Percentiles rank a stretch among this genome's conserved stretches.
These are phyloP conservation scores for Starmerella sirachaensis DNA, from an alignment of 805 yeast genomes.

Conservation along the genomic window DNA sequence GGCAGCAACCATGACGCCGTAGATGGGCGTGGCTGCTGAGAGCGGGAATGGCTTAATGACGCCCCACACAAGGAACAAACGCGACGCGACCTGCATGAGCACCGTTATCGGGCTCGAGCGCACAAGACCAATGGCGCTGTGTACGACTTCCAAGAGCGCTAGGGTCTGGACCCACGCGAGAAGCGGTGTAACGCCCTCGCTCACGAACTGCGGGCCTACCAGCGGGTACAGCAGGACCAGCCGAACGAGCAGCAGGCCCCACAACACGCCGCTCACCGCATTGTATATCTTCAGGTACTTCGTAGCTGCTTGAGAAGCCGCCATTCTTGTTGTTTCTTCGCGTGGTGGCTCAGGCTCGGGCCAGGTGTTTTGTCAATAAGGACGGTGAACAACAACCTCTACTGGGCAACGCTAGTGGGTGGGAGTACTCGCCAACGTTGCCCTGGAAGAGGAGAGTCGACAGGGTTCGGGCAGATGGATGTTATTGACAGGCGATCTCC, in stretches of 20 bases:
- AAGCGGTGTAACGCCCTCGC: constrained; percentile 44
- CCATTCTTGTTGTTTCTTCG: no score
- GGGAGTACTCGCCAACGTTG: no score
- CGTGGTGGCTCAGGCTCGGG: no score
- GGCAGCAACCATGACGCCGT: constrained; percentile 56
- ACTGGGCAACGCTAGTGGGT: no score
- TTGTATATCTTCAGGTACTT: constrained; percentile 39
- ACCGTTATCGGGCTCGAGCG: constrained; percentile 79
- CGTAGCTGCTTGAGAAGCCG: background rate
- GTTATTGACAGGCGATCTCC: no score
- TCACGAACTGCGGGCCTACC: constrained; percentile 56
- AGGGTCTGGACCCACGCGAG: constrained; percentile 60
- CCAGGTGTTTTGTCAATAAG: no score
- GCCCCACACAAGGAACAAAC: constrained; percentile 74
- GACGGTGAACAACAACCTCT: no score
- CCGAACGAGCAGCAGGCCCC: constrained; percentile 41
- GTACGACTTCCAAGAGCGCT: constrained; percentile 71
- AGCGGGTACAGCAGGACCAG: constrained; percentile 32
- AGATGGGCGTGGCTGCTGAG: constrained; percentile 45
- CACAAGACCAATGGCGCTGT: constrained; percentile 68
- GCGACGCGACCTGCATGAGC: constrained; percentile 72
- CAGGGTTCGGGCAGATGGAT: no score
- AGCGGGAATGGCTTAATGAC: constrained; percentile 64
- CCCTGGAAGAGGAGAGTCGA: no score
- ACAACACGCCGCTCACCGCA: constrained; percentile 40